Evolutionary conservation across 2,329 filamentous ascomycete species (phyloP).

Genomic region (Chaetomium strumarium): DNA sequence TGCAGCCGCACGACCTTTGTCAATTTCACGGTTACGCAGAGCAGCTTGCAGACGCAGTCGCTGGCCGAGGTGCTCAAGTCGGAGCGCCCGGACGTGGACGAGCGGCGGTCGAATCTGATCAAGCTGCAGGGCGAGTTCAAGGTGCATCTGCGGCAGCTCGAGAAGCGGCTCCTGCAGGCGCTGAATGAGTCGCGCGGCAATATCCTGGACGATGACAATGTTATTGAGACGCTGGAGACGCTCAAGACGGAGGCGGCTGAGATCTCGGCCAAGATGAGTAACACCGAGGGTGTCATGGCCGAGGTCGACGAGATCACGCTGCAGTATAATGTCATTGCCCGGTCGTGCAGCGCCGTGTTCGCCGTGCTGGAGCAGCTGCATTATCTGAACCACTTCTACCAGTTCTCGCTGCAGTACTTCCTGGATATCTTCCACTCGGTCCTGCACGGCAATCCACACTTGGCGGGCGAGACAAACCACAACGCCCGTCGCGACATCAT

Average conservation of each 20-base stretch:
- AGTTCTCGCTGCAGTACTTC: constrained; percentile 98
- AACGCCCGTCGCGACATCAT: constrained; percentile 81
- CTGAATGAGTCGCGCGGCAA: constrained; percentile 97
- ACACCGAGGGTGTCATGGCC: constrained; percentile 96
- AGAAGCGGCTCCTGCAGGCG: constrained; percentile 88
- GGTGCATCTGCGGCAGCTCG: constrained; percentile 90
- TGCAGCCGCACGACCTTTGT: constrained; percentile 98
- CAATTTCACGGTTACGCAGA: constrained; percentile 98
- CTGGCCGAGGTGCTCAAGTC: constrained; percentile 97
- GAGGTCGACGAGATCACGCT: constrained; percentile 95
- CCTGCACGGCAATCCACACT: constrained; percentile 69
- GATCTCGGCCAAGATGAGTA: constrained; percentile 91
- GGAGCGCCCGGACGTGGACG: constrained; percentile 93
- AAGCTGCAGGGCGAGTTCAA: constrained; percentile 99
- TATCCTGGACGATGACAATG: constrained; percentile 95
- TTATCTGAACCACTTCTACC: constrained; percentile 98
- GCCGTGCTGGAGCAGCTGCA: constrained; percentile 94
- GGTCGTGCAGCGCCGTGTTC: constrained; percentile 94
- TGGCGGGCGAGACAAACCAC: constrained; percentile 66
- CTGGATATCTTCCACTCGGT: constrained; percentile 95
- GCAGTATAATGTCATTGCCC: constrained; percentile 88
- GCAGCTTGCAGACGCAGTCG: constrained; percentile 96
- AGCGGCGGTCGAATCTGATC: constrained; percentile 92
- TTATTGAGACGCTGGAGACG: constrained; percentile 95
- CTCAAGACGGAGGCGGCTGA: constrained; percentile 96